Base-by-base conservation (phyloP, 2,329 filamentous ascomycete species). In the Trichoderma sp. region DNA sequence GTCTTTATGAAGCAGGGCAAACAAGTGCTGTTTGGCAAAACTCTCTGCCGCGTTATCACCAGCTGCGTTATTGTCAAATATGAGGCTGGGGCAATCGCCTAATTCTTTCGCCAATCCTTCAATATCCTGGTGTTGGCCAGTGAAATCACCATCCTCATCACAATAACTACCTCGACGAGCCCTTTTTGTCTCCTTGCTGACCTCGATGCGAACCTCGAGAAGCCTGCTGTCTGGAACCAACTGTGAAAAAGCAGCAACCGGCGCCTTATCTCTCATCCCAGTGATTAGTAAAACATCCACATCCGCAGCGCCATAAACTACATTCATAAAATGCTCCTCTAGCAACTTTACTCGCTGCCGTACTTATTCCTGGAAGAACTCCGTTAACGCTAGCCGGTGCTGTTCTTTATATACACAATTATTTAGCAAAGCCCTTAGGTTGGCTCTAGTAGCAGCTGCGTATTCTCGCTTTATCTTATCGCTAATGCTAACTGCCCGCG, bases 391-490 rank as follows among this genome's bases (percentile, higher is more conserved):
- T 73, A 78, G 67, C 43, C 87, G 83, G 71, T 90, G 87, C 68
- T 85, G 73, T 77, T 90, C 88, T 74, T 90, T 90, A 77, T 90
- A 91, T 30, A 70, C 77, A 68, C 87, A 87, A 70, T 90, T 83
- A 0, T 37, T 14, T 46, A 88, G 78, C 56, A 90, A 77, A 43
- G 81, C 82, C 14, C 76, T 59, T 0, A 85, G 26, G 69, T 89
- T 80, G 18, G 84, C 82, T 49, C 83, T 83, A 1, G 77, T 83
- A 51, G 78, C 79, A 2, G 73, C 76, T 1, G 87, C 86, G 61
- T 89, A 90, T 75, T 86, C 83, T 73, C 76, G 77, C 79, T 90
- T 90, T n/a, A 79, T 85, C 1, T 64, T 78, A 74, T 89, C 83
- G 75, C 87, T 89, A 66, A 89, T 88, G 75, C 87, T 88, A 39